Evolutionary conservation across 441 rosid genomes (phyloP), one percentile per base, ranked within the genome.

Genomic region (Pelargonium cotyledonis): DNA sequence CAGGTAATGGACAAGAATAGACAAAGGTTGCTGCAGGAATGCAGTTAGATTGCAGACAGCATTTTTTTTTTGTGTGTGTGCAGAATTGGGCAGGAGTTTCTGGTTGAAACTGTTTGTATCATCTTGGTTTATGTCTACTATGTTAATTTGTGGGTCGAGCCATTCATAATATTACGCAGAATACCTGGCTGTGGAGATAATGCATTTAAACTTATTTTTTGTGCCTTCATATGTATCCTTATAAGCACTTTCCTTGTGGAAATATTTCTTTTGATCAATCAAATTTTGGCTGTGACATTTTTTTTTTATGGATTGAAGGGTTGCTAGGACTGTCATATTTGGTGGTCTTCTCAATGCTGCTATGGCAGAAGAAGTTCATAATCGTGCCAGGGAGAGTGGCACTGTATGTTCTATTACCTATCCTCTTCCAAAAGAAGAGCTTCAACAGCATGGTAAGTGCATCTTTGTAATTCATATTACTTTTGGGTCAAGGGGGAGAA

Each of bases 311-410:
- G 75, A 68, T 51, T 83, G 80, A 72, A 94, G 99, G 91, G 88
- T 91, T 79, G 96, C 97, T 14, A 87, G 97, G 85, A 94, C 96
- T 72, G 89, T 94, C 31, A 82, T 94, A 82, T 81, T 94, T 80
- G 99, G 99, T 70, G 92, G 96, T 65, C 91, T 94, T 84, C 73
- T 72, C 65, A 74, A 82, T 82, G 79, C 83, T 77, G 85, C 81
- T 80, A 83, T 87, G 90, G 96, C 89, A 41, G 88, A 87, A 71
- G 80, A 81, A 57, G 90, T 89, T 73, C 96, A 88, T 73, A 68
- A 55, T 21, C 78, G 64, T 73, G 95, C 91, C 38, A 82, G 75
- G 79, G 82, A 84, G 77, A 80, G 80, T 68, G 97, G 95, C 66
- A 79, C 82, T 68, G 92, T 86, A 35, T 91, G 97, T 76, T 89